Base-by-base conservation (phyloP, 345 rosid genomes). In the Eucalyptus cloeziana region DNA sequence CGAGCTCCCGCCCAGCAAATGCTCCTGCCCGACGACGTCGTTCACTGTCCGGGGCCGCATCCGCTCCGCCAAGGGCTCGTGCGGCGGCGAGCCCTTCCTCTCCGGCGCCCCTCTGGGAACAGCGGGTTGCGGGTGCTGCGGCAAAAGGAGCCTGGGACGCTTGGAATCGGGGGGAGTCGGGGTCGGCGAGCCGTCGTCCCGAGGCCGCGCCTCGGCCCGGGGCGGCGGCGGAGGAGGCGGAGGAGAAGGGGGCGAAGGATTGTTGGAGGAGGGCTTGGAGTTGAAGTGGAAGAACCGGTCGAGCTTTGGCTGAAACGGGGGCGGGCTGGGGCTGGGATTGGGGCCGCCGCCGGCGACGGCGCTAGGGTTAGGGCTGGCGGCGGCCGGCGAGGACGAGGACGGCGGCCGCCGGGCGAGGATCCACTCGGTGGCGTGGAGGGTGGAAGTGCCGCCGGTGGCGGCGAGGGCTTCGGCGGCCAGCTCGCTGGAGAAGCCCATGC, bases 21-120 rank as follows among this genome's bases (percentile, higher is more conserved):
- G 97, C 86, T 96, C 97, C 88, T 97, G 97, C 45, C 97, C 97
- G 3, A 97, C 94, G 6, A 96, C 96, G n/a, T 97, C 97, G 91
- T 92, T 90, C n/a, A 97, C 69, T 33, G 92, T 91, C 80, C 90
- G 94, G 13, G 98, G 99, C 56, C 98, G 96, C 99, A 97, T 95
- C 76, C 99, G 95, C 88, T 95, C 98, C 24, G 99, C 88, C 30
- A 97, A 85, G 62, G 97, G 99, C 89, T 90, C 89, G 49, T 92
- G 93, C 43, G 91, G 47, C 37, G 86, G 71, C 52, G 27, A 40
- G 43, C 1, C 60, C 37, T 22, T 43, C 86, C 19, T 40, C 89
- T 30, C 67, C 85, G n/a, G 16, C 81, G 83, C 81, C 47, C 54
- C 45, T 31, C 47, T n/a, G 80, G 45, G 86, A 13, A 37, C 15